Percentiles rank a stretch among this genome's conserved stretches.
Evolutionary conservation across 2,329 filamentous ascomycete species (phyloP).

Genomic region (Talaromyces amestolkiae): DNA sequence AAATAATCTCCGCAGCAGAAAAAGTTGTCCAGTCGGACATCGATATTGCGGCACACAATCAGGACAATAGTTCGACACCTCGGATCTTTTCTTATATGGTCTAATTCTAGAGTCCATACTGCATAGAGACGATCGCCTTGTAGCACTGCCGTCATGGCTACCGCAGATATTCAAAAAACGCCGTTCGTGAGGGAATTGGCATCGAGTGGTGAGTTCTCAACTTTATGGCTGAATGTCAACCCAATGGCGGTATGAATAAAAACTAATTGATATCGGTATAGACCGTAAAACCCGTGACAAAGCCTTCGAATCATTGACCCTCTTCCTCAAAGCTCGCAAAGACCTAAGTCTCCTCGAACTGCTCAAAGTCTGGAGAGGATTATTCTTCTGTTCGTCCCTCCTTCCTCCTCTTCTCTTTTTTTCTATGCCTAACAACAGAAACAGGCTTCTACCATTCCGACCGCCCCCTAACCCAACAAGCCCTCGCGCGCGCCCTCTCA

Average conservation of each 20-base stretch:
- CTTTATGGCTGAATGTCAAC: background rate
- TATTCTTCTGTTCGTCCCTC: constrained; percentile 70
- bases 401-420: background rate
- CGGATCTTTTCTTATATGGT: background rate
- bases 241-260: constrained; percentile 25
- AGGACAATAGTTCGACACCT: background rate
- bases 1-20: constrained; percentile 23
- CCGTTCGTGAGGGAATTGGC: constrained; percentile 82
- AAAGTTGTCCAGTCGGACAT: background rate
- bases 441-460: constrained; percentile 85
- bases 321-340: constrained; percentile 67
- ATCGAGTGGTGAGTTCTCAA: constrained; percentile 66
- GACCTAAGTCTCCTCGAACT: constrained; percentile 67
- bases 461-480: constrained; percentile 81
- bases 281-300: constrained; percentile 75
- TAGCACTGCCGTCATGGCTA: constrained; percentile 14
- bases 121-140: background rate
- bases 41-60: too few species aligned
- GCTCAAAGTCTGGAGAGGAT: constrained; percentile 88
- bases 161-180: constrained; percentile 42
- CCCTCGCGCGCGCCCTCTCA: constrained; percentile 74
- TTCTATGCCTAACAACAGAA: constrained; percentile 23
- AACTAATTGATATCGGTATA: constrained; percentile 34
- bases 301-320: constrained; percentile 71
- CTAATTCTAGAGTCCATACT: background rate